Evolutionary conservation across 2,329 filamentous ascomycete species (phyloP), one percentile per base, ranked within the genome.

Genomic region (Sordariomycetes sp.): DNA sequence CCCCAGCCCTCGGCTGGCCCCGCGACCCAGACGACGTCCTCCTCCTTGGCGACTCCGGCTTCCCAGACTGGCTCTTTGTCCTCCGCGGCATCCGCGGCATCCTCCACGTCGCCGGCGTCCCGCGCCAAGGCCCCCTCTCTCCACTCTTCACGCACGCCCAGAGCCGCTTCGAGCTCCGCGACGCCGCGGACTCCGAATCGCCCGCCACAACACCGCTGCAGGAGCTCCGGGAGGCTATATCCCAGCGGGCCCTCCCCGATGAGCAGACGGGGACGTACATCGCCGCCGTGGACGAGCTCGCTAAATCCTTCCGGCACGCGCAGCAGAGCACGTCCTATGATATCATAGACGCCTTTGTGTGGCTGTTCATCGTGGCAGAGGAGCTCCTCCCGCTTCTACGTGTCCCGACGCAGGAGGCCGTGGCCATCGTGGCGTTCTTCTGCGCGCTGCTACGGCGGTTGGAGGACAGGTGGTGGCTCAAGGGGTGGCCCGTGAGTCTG

Each of bases 321-420:
- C 17, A n/a, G 13, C 1, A 39, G 20, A 15, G 8, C n/a, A 28
- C 59, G 13, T 59, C 59, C 10, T 62, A 67, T 13, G 72, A 75
- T 54, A 62, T 68, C 24, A 64, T 66, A 2, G 72, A 74, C 57
- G 64, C 71, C 1, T 73, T 74, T 57, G 62, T 70, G 5, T 74
- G 72, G 71, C 64, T 72, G 53, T 73, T 70, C 61, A 56, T 60
- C 28, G 64, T 71, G 10, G 63, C 67, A 2, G 65, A 70, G 56
- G 67, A 68, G 4, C 69, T 72, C 24, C 59, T 74, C 10, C 64
- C 67, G 17, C 62, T 74, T 24, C 60, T 74, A 13, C 56, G 59
- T 12, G 60, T 62, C 20, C 64, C 61, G n/a, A 60, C 61, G 42
- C 67, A 66, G 58, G 66, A 65, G 39, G 64, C 67, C 2, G 58